phyloP scores from a whole-genome alignment of 1,139 yeast genomes.

The Candida sp. region DNA sequence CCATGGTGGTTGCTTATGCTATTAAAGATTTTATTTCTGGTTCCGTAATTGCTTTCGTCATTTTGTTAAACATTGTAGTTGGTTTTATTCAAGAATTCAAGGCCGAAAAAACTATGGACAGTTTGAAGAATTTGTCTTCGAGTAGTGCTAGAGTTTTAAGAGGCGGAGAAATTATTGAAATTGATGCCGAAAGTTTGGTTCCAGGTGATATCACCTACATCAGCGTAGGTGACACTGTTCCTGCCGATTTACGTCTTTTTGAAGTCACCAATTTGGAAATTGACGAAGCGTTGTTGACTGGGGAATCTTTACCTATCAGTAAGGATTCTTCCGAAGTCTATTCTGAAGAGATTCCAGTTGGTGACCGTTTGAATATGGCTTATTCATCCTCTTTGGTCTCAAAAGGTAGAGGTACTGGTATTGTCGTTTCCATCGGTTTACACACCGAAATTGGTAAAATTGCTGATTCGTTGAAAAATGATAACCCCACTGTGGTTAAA shows the following conservation, averaged over 20 bases:
- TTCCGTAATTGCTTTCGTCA: slow-evolving; percentile 28
- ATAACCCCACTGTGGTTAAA: slow-evolving; percentile 2
- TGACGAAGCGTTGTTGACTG: slow-evolving; percentile 52
- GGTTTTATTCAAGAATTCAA: slow-evolving; percentile 33
- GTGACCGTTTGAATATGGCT: slow-evolving; percentile 43
- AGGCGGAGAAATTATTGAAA: slow-evolving; percentile 30
- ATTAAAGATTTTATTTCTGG: slow-evolving; percentile 29
- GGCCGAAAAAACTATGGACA: slow-evolving; percentile 39
- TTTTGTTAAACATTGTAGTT: slow-evolving; percentile 24
- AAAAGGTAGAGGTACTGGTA: slow-evolving; percentile 45
- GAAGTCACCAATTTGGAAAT: slow-evolving; percentile 40
- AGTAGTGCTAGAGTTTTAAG: slow-evolving; percentile 40
- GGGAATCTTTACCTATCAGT: slow-evolving; percentile 46
- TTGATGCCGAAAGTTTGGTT: slow-evolving; percentile 41
- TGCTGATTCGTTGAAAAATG: slow-evolving; percentile 27
- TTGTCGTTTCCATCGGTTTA: slow-evolving; percentile 45
- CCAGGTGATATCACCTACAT: slow-evolving; percentile 49
- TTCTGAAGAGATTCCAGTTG: slow-evolving; percentile 31
- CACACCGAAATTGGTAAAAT: slow-evolving; percentile 49
- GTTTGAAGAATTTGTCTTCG: slow-evolving; percentile 26
- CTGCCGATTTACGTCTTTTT: slow-evolving; percentile 47
- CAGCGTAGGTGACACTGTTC: slow-evolving; percentile 44
- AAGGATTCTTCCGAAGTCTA: slow-evolving; percentile 25
- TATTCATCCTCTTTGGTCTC: slow-evolving; percentile 43
- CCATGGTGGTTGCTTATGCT: slow-evolving; percentile 33